Base-by-base conservation (phyloP, 768 basidiomycete species). In the Strobilomyces dryophilus region DNA sequence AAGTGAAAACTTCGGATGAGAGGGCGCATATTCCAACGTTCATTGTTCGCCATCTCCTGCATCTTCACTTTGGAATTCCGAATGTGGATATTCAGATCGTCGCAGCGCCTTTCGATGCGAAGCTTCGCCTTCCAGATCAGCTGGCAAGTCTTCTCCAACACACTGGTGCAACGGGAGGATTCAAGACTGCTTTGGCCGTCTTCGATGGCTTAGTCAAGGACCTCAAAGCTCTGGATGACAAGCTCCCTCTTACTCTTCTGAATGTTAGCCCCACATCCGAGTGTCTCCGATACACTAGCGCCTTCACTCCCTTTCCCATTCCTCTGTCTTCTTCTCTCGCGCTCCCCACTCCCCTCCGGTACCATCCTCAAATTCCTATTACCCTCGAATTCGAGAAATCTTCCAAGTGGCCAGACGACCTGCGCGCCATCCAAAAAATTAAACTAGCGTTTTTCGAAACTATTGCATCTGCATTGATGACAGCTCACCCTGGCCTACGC, bases 371-470 rank as follows among this genome's bases (percentile, higher is more conserved):
- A 3, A 87, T 93, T 57, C 81, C 88, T 14, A 73, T 93, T 45
- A 67, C 93, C 21, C 70, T 98, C 31, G 89, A 95, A 67, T 97
- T 98, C 61, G 95, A 98, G 66, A 89, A 87, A 56, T 95, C 93
- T 0, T 84, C 87, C 0, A 81, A 82, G 56, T 99, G 97, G 97
- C 95, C 97, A 0, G 95, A 98, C 63, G 93, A 98, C 58, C 78
- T 98, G 5, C 78, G 76, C 17, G 93, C 94, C 0, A 89, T 98
- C 44, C 95, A 97, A 67, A 92, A 92, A 57, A 86, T 93, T 69
- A 98, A 98, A 68, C 74, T 95, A 1, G 95, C 95, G 0, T 88
- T 98, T 66, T 82, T 98, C 55, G 90, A 93, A 64, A 81, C 83
- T 37, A 76, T 98, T 8, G 92, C 87, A 1, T 73, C 76, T 18